Base-by-base conservation (phyloP, 352 stramenopile species). In the Chrysophaeum taylorii region DNA sequence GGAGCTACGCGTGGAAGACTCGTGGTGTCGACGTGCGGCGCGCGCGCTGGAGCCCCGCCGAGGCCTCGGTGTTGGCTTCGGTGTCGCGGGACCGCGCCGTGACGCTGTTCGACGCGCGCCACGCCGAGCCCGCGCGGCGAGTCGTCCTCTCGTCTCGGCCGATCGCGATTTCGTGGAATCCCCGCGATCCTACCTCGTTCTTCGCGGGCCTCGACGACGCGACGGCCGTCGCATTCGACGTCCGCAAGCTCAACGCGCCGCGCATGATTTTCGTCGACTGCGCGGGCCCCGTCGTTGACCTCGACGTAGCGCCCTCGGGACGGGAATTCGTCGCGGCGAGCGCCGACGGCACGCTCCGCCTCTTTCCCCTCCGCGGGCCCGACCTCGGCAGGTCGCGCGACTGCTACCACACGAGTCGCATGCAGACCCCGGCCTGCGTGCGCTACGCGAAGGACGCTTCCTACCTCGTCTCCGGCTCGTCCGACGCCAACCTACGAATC, bases 221-320 rank as follows among this genome's bases (percentile, higher is more conserved):
- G 83, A 97, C 98, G 74, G 75, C 96, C 53, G 99, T 99, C 83
- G 97, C 92, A 36, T 99, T 99, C 79, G 96, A 99, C 83, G 98
- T 99, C 90, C 86, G 96, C 76, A 97, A 97, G 76, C 86, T 99
- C 71, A 76, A 91, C 42, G 78, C 85, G 53, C 84, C 86, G 2
- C 82, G 76, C 0, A 78, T 94, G 75, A 95, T 99, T 42, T 95
- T 98, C 84, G 98, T 97, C 79, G 95, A 98, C 75, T 94, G 99
- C 84, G 94, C 98, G 9, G 92, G 85, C 14, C 94, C 95, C 61
- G 93, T 99, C 43, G 96, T 99, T 91, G 89, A 94, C 64, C 87
- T 99, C 57, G 84, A 84, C 35, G 99, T 97, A 84, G 96, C 90
- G 68, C 95, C 94, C 2, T 99, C 95, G 0, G 96, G 96, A 43